These are phyloP conservation scores for Vitis riparia DNA, from an alignment of 164 flowering plant genomes.

Conservation along the genomic window DNA sequence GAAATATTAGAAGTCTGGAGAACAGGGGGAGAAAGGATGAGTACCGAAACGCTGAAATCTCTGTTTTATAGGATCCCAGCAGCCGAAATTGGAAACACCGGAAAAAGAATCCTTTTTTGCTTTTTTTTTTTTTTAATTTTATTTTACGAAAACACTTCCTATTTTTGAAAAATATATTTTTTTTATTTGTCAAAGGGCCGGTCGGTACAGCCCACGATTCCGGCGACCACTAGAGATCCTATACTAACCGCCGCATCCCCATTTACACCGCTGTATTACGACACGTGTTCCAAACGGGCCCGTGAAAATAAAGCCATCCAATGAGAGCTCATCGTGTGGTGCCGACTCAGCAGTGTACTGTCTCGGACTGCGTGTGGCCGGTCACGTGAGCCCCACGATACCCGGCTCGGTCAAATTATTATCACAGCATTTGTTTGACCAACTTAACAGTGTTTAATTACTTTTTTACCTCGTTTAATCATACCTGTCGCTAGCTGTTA, in stretches of 20 bases:
- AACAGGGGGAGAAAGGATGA: conserved; percentile 1
- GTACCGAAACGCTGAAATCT: conserved; percentile 33
- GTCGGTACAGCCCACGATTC: conserved; percentile 15
- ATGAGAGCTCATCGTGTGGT: conserved; percentile 7
- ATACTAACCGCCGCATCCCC: conserved; percentile 40
- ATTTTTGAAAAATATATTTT: neutral
- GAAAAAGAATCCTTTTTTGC: neutral
- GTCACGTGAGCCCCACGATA: conserved; percentile 48
- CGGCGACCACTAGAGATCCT: conserved; percentile 9
- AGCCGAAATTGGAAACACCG: conserved; percentile 38
- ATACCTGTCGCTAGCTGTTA: too few species aligned
- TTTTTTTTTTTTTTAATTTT: neutral
- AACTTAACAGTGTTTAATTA: neutral
- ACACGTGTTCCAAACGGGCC: conserved; percentile 16
- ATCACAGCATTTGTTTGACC: conserved; percentile 17
- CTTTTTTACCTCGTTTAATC: neutral
- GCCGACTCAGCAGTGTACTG: conserved; percentile 22
- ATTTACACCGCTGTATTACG: neutral
- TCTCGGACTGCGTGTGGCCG: conserved; percentile 19
- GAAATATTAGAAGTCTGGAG: neutral
- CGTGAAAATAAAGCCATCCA: neutral
- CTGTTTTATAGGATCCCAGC: conserved; percentile 63
- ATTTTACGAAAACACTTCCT: neutral
- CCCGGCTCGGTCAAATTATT: conserved; percentile 42
- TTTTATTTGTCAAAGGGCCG: neutral